A percentile compares a stretch with the other conserved stretches of the same genome.
phyloP scores from a whole-genome alignment of 768 basidiomycete species.

The Podaxis sp. region DNA sequence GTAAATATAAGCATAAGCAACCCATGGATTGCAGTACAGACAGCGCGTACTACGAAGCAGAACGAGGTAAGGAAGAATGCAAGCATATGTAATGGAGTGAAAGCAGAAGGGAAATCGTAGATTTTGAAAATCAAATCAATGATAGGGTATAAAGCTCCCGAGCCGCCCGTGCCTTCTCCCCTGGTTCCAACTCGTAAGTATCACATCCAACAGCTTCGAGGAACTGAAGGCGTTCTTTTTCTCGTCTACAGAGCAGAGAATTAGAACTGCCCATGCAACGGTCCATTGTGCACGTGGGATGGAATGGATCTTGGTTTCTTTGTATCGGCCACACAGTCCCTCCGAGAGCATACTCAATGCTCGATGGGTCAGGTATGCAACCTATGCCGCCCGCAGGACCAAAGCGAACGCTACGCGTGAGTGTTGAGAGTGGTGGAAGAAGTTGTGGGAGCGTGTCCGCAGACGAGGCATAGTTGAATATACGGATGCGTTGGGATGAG shows the following conservation, averaged over 20 bases:
- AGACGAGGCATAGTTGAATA: constrained; percentile 45
- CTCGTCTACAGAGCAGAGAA: constrained; percentile 11
- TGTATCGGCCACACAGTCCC: constrained; percentile 11
- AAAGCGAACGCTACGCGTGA: not conserved
- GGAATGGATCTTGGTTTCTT: not conserved
- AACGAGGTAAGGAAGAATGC: not conserved
- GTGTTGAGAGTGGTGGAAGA: constrained; percentile 8
- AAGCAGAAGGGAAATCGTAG: too few species aligned
- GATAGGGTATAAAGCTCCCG: constrained; percentile 11
- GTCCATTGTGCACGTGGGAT: not conserved
- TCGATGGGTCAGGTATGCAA: constrained; percentile 12
- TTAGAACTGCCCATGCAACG: constrained; percentile 13
- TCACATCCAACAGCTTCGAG: constrained; percentile 16
- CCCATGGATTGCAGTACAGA: not conserved
- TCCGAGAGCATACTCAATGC: not conserved
- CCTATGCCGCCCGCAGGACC: not conserved
- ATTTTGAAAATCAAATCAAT: not conserved
- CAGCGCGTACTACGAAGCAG: not conserved
- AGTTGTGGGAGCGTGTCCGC: constrained; percentile 18
- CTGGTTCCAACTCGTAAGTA: constrained; percentile 12
- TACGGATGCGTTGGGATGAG: constrained; percentile 48
- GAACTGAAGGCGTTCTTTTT: constrained; percentile 12
- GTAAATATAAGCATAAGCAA: not conserved
- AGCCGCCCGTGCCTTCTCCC: not conserved
- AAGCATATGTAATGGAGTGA: too few species aligned